These are phyloP conservation scores for Creolimax fragrantissima DNA, from an alignment of 78 protist species.

Conservation along the genomic window DNA sequence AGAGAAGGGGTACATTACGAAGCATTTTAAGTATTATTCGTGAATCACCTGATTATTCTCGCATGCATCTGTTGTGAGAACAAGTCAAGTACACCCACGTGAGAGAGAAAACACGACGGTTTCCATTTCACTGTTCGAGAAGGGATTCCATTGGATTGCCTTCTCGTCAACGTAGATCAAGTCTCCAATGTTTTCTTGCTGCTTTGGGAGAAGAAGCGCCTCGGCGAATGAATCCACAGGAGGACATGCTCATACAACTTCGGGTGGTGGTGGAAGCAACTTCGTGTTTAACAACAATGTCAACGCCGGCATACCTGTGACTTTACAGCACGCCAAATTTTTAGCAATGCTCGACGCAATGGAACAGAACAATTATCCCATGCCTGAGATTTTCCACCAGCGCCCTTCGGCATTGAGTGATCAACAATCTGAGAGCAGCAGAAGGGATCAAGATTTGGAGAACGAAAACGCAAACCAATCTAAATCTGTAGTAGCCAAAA, in stretches of 20 bases:
- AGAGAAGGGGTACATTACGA: no score
- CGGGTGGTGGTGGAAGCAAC: not conserved
- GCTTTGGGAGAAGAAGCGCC: not conserved
- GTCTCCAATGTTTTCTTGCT: not conserved
- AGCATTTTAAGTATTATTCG: no score
- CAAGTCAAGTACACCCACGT: no score
- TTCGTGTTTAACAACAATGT: not conserved
- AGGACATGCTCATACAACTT: not conserved
- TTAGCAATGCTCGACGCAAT: not conserved
- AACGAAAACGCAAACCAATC: not conserved
- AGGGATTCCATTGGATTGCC: no score
- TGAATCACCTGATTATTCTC: no score
- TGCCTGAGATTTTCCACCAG: no score
- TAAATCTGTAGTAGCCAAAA: not conserved
- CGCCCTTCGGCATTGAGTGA: not conserved
- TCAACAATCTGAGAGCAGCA: not conserved
- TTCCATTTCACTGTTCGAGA: no score
- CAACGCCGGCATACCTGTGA: not conserved
- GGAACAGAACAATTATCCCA: not conserved
- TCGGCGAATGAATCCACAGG: not conserved
- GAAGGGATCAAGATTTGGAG: not conserved
- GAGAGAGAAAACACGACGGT: no score
- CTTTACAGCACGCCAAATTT: not conserved
- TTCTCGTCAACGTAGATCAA: no score
- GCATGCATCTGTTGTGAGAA: no score